phyloP scores from a whole-genome alignment of 1,284 basidiomycete species.

The Athelia psychrophila region DNA sequence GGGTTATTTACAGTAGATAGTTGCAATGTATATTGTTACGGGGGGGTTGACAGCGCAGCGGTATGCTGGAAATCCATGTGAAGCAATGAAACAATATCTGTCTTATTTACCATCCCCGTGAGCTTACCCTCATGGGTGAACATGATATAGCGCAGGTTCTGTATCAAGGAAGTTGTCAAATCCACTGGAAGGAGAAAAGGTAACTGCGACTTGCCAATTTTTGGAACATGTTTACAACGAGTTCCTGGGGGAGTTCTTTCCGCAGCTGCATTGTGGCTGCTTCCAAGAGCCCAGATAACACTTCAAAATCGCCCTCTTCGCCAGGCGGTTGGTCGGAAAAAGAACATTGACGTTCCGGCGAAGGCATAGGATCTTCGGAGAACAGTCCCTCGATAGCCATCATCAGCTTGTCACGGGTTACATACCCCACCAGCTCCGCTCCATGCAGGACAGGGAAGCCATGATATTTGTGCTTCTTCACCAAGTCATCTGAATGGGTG shows the following conservation, averaged over 20 bases:
- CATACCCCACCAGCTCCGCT: conserved; percentile 55
- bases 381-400: conserved; percentile 44
- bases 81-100: conserved; percentile 60
- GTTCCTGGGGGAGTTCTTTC: conserved; percentile 64
- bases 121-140: conserved; percentile 61
- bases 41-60: conserved; percentile 41
- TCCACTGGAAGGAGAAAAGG: conserved; percentile 5
- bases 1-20: no score
- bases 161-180: background rate
- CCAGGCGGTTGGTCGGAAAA: conserved; percentile 28
- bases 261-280: conserved; percentile 60
- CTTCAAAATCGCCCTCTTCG: conserved; percentile 28
- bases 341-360: conserved; percentile 29
- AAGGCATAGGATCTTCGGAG: background rate
- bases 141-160: conserved; percentile 68
- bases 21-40: no score
- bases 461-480: conserved; percentile 45
- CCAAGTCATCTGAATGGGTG: conserved; percentile 28
- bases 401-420: conserved; percentile 51
- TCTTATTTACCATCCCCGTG: conserved; percentile 65
- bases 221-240: conserved; percentile 72
- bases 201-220: conserved; percentile 47
- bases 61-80: conserved; percentile 58
- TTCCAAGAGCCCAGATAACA: conserved; percentile 53
- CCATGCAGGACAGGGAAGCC: conserved; percentile 62